Percentiles rank a stretch among this genome's conserved stretches.
These are phyloP conservation scores for Hibiscus trionum DNA, from an alignment of 345 rosid species.

Conservation along the genomic window DNA sequence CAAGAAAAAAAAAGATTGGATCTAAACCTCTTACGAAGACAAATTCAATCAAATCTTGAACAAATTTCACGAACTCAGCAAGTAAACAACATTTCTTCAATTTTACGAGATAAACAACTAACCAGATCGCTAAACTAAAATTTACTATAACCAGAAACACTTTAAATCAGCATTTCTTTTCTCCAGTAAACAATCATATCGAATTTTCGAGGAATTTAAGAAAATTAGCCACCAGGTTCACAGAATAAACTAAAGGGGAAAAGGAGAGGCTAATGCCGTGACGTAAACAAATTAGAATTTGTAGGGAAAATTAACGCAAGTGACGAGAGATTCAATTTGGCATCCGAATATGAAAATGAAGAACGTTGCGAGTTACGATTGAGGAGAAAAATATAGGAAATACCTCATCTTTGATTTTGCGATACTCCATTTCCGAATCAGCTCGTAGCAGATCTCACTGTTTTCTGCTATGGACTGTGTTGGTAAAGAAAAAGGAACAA, in stretches of 20 bases:
- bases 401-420: constrained; percentile 78
- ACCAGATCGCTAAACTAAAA: neutral
- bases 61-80: neutral
- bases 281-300: neutral
- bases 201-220: neutral
- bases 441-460: constrained; percentile 26
- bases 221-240: neutral
- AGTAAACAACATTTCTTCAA: neutral
- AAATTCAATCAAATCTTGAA: neutral
- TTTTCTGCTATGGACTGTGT: neutral
- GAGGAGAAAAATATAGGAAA: neutral
- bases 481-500: neutral
- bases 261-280: neutral
- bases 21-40: neutral
- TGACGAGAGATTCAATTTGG: neutral
- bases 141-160: neutral
- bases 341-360: neutral
- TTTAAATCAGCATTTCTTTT: neutral
- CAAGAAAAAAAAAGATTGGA: neutral
- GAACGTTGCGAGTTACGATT: neutral
- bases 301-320: neutral
- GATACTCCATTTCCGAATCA: constrained; percentile 51
- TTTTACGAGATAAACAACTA: neutral
- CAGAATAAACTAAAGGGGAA: neutral
- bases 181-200: neutral